phyloP scores from a whole-genome alignment of 148 eudicot species.

The Dianthus caryophyllus region DNA sequence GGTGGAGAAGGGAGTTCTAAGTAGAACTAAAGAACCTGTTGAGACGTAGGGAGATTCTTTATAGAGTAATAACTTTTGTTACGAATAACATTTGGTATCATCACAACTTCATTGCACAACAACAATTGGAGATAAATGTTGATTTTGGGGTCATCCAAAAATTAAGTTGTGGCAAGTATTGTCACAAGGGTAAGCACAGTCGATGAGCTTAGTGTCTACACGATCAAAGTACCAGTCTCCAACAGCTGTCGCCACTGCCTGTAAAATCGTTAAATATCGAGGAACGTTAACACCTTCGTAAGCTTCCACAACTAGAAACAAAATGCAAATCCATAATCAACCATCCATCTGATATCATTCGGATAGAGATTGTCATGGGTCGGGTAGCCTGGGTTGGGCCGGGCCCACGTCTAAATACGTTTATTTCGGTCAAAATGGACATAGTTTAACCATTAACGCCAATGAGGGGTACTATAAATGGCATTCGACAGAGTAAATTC shows the following conservation, averaged over 20 bases:
- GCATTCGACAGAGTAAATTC: neutral
- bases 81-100: conserved; percentile 10
- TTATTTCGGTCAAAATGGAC: too few species aligned
- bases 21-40: too few species aligned
- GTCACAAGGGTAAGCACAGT: conserved; percentile 90
- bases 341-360: neutral
- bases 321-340: neutral
- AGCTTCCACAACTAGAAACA: neutral
- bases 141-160: conserved; percentile 33
- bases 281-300: neutral
- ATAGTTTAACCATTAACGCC: too few species aligned
- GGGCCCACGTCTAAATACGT: too few species aligned
- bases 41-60: too few species aligned
- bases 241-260: conserved; percentile 57
- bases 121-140: conserved; percentile 3
- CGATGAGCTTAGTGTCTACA: conserved; percentile 42
- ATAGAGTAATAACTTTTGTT: too few species aligned
- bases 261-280: neutral
- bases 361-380: neutral
- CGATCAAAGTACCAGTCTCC: conserved; percentile 93
- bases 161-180: conserved; percentile 82
- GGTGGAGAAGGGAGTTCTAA: too few species aligned
- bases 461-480: neutral
- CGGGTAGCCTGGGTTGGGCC: too few species aligned
- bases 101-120: conserved; percentile 21